Evolutionary conservation across 2,329 filamentous ascomycete species (phyloP).

Genomic region (Cercospora brassicicola): DNA sequence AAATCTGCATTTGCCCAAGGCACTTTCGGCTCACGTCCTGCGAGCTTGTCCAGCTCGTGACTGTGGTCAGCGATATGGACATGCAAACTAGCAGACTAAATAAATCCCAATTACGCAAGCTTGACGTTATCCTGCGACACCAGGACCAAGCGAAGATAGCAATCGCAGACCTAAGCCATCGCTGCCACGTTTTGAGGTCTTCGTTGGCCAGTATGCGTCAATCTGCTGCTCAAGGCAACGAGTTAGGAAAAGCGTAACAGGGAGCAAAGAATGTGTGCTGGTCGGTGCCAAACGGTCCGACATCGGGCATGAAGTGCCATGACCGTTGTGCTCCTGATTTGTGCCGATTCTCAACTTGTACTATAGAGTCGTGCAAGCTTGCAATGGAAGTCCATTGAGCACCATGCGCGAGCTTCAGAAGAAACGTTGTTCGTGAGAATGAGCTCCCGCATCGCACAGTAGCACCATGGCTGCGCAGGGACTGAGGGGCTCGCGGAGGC

Average conservation of each 20-base stretch:
- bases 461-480: not conserved
- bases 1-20: not conserved
- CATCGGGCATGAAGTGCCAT: not conserved
- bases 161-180: not conserved
- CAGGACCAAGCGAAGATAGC: not conserved
- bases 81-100: not conserved
- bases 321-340: not conserved
- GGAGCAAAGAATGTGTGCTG: not conserved
- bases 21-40: not conserved
- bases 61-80: not conserved
- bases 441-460: not conserved
- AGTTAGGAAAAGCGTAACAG: not conserved
- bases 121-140: not conserved
- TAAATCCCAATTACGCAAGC: not conserved
- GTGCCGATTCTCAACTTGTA: not conserved
- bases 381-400: not conserved
- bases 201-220: not conserved
- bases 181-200: not conserved
- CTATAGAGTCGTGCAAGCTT: not conserved
- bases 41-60: not conserved
- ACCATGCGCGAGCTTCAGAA: not conserved
- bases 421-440: not conserved
- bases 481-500: not conserved
- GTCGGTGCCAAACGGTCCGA: not conserved
- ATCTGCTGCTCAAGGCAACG: not conserved